These are phyloP conservation scores for Iris macrosiphon DNA, from an alignment of 106 monocot species.

Conservation along the genomic window DNA sequence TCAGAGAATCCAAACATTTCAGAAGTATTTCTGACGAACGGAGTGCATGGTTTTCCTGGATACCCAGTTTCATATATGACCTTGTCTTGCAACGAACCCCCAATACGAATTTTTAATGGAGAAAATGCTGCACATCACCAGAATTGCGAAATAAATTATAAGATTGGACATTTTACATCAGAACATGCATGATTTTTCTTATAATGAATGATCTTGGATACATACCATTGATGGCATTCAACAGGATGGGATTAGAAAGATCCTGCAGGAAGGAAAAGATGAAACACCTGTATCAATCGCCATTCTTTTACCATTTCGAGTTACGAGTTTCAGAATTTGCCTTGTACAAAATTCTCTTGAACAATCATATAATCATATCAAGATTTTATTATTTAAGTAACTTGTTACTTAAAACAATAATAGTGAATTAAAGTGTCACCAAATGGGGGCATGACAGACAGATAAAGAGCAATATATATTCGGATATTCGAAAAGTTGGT, in stretches of 20 bases:
- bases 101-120: slow-evolving; percentile 75
- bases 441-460: too few relatives aligned
- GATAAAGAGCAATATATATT: too few relatives aligned
- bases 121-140: slow-evolving; percentile 55
- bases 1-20: slow-evolving; percentile 72
- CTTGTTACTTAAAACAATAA: too few relatives aligned
- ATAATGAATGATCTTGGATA: neutral
- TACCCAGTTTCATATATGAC: slow-evolving; percentile 62
- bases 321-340: too few relatives aligned
- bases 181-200: neutral
- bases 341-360: too few relatives aligned
- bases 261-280: slow-evolving; percentile 69
- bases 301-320: too few relatives aligned
- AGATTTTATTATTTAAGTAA: too few relatives aligned
- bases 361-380: too few relatives aligned
- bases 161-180: neutral
- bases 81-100: slow-evolving; percentile 87
- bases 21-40: slow-evolving; percentile 54
- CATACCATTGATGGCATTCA: slow-evolving; percentile 93
- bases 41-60: slow-evolving; percentile 28
- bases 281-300: slow-evolving; percentile 46
- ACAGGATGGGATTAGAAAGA: slow-evolving; percentile 63
- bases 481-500: too few relatives aligned
- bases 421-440: too few relatives aligned
- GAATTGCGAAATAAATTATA: neutral